These are phyloP conservation scores for Erodium maritimum DNA, from an alignment of 345 rosid species.

Conservation along the genomic window DNA sequence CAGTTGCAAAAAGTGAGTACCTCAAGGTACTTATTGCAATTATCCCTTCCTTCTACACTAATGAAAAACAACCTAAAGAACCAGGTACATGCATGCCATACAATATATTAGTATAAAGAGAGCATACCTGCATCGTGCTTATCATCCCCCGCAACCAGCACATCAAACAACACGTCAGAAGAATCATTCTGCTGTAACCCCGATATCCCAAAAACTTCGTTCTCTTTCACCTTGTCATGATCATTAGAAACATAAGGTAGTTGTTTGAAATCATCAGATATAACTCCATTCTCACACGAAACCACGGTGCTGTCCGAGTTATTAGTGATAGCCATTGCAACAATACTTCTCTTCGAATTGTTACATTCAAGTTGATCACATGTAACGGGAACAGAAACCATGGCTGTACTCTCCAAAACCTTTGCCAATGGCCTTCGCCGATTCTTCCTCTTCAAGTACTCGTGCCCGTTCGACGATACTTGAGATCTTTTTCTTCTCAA, in stretches of 20 bases:
- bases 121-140: constrained; percentile 56
- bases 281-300: constrained; percentile 47
- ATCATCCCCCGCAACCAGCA: constrained; percentile 61
- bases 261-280: too few relatives aligned
- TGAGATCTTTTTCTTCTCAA: constrained; percentile 55
- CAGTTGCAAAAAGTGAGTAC: too few relatives aligned
- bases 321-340: constrained; percentile 31
- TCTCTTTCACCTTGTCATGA: constrained; percentile 41
- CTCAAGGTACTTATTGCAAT: too few relatives aligned
- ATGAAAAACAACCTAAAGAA: too few relatives aligned
- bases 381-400: constrained; percentile 63
- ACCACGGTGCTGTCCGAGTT: constrained; percentile 62
- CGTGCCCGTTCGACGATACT: constrained; percentile 33
- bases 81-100: too few relatives aligned
- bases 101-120: too few relatives aligned
- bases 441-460: constrained; percentile 45
- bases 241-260: constrained; percentile 27
- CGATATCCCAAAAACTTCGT: constrained; percentile 32
- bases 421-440: constrained; percentile 59
- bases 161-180: constrained; percentile 53
- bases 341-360: too few relatives aligned
- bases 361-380: constrained; percentile 64
- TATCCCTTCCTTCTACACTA: too few relatives aligned
- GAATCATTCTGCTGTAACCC: constrained; percentile 41
- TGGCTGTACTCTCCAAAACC: constrained; percentile 76